Evolutionary conservation across 2,329 filamentous ascomycete species (phyloP), one percentile per base, ranked within the genome.

Genomic region (Colletotrichum sp.): DNA sequence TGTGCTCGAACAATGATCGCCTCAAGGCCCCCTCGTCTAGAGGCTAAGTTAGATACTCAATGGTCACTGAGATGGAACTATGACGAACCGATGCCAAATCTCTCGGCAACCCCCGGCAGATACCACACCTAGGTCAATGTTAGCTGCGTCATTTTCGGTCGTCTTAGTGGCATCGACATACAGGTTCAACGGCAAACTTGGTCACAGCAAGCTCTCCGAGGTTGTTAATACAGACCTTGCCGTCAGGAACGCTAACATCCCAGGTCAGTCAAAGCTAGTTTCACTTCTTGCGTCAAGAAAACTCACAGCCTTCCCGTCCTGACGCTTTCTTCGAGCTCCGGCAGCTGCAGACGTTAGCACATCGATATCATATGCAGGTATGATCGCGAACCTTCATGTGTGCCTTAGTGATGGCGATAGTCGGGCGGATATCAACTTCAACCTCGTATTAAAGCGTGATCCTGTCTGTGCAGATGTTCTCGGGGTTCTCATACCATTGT

Each of bases 141-240:
- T 19, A 64, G 22, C 32, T 36, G 34, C 30, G 15, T 27, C 61
- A 22, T 52, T 22, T 8, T 27, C n/a, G 15, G n/a, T 28, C 15
- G 22, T 13, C 15, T 22, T 78, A 78, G 78, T 80, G 27, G 36
- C 88, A 81, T 79, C 87, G 86, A 86, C 91, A 87, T 78, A 95
- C 96, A 28, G 97, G 97, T 84, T 99, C 97, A 25, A 98, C 97
- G 5, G 97, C 97, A 78, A 98, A 95, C 84, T 99, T 99, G 64
- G 97, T 98, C 7, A 98, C 97, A 36, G 94, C 94, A 48, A 98
- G 89, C 83, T 98, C 97, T 71, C 97, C 97, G 4, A 87, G 86
- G n/a, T 92, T 89, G 81, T 98, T 98, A 69, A 98, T 84, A 81
- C 96, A 96, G 60, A 98, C 95, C 82, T 96, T 97, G 68, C 97